Conservation (phyloP, 2,329 filamentous ascomycete species). For the Neofusicoccum cordaticola region DNA sequence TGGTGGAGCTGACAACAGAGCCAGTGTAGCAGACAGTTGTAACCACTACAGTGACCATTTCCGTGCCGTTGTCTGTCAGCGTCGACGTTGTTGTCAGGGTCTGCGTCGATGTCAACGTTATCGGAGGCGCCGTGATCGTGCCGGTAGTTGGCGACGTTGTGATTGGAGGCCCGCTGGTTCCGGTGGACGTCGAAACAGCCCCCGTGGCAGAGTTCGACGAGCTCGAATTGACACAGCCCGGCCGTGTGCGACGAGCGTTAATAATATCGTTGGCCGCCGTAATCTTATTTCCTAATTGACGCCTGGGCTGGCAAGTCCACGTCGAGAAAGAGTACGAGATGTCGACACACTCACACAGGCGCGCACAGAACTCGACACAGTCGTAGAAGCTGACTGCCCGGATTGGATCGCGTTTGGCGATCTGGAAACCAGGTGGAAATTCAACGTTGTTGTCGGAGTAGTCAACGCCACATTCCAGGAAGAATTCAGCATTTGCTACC, state of each 20-base stretch:
- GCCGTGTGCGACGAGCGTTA: not conserved
- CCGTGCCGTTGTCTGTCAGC: not conserved
- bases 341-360: not conserved
- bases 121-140: not conserved
- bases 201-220: not conserved
- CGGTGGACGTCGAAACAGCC: no score
- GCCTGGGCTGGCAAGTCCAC: not conserved
- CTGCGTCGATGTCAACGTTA: constrained; percentile 6
- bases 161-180: no score
- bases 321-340: not conserved
- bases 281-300: not conserved
- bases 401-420: not conserved
- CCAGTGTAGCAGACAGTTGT: constrained; percentile 7
- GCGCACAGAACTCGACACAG: constrained; percentile 1
- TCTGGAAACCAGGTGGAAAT: not conserved
- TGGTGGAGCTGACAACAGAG: not conserved
- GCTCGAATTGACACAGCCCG: not conserved
- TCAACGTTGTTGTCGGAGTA: not conserved
- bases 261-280: not conserved
- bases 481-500: not conserved
- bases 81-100: not conserved
- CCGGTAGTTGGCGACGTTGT: not conserved
- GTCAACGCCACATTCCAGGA: not conserved
- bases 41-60: not conserved
- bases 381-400: not conserved